These are phyloP conservation scores for Colletotrichum navitas DNA, from an alignment of 2,329 filamentous ascomycete species.

Conservation along the genomic window DNA sequence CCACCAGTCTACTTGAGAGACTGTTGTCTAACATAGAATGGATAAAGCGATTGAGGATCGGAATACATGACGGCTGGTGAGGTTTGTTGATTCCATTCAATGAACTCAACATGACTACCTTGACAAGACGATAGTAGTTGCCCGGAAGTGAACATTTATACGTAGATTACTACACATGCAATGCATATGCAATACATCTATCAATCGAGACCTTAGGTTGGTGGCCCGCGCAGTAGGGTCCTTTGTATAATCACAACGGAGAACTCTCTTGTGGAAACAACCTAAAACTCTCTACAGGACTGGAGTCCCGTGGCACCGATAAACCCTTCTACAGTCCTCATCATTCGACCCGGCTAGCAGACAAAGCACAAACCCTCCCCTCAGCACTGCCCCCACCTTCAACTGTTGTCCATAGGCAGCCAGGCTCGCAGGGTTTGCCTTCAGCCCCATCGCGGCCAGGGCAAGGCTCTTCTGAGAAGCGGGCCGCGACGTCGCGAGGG, in stretches of 20 bases:
- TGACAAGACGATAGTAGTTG: too few species aligned
- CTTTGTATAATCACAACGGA: neutral
- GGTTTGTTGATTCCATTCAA: neutral
- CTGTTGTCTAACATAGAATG: neutral
- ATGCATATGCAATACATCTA: too few species aligned
- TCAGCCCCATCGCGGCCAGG: slow-evolving; percentile 52
- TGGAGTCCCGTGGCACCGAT: slow-evolving; percentile 13
- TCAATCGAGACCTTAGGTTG: neutral
- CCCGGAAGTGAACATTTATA: neutral
- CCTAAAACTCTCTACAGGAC: slow-evolving; percentile 7
- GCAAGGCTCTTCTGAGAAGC: slow-evolving; percentile 53
- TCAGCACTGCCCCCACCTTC: slow-evolving; percentile 42
- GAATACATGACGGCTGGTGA: too few species aligned
- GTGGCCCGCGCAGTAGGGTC: neutral
- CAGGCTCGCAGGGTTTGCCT: slow-evolving; percentile 56
- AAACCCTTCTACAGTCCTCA: slow-evolving; percentile 13
- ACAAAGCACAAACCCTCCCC: neutral
- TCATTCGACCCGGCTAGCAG: slow-evolving; percentile 3
- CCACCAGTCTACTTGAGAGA: neutral
- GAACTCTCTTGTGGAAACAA: neutral
- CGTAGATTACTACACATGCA: neutral
- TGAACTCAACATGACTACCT: neutral
- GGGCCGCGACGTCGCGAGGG: slow-evolving; percentile 49
- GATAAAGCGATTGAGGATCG: neutral
- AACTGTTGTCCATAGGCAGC: neutral